These are phyloP conservation scores for Acacia acuminata DNA, from an alignment of 306 rosid genomes.

Conservation along the genomic window DNA sequence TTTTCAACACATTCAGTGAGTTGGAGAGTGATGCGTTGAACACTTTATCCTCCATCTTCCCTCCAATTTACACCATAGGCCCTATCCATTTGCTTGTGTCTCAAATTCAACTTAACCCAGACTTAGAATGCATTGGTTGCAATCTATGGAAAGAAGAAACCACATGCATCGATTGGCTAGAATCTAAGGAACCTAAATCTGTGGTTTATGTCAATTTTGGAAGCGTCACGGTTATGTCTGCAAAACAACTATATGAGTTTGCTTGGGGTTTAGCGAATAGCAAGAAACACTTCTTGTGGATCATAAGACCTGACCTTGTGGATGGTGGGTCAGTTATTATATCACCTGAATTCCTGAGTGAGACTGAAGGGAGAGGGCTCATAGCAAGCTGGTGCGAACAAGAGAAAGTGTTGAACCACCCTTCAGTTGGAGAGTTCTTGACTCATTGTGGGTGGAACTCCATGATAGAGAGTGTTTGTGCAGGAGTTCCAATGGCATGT, in stretches of 20 bases:
- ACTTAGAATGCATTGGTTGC: not conserved
- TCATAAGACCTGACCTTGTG: slow-evolving; percentile 1
- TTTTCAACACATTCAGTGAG: slow-evolving; percentile 32
- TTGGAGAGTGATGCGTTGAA: slow-evolving; percentile 15
- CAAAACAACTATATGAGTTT: not conserved
- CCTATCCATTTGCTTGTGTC: not conserved
- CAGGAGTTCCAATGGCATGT: not conserved
- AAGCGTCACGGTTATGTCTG: not conserved
- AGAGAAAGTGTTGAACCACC: not conserved
- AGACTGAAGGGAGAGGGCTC: not conserved
- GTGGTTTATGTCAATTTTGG: not conserved
- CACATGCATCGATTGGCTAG: not conserved
- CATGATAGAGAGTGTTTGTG: not conserved
- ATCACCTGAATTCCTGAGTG: not conserved
- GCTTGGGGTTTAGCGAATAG: not conserved
- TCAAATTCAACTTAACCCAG: not conserved
- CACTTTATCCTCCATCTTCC: not conserved
- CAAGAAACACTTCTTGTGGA: not conserved
- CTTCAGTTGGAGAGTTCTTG: not conserved
- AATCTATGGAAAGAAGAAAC: slow-evolving; percentile 27
- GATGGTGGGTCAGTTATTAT: not conserved
- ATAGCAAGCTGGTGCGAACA: not conserved
- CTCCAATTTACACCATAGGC: not conserved
- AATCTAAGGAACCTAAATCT: slow-evolving; percentile 16
- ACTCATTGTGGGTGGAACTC: not conserved